Evolutionary conservation across 1,284 basidiomycete species (phyloP), one percentile per base, ranked within the genome.

Genomic region (Sanghuangporus sanghuang): DNA sequence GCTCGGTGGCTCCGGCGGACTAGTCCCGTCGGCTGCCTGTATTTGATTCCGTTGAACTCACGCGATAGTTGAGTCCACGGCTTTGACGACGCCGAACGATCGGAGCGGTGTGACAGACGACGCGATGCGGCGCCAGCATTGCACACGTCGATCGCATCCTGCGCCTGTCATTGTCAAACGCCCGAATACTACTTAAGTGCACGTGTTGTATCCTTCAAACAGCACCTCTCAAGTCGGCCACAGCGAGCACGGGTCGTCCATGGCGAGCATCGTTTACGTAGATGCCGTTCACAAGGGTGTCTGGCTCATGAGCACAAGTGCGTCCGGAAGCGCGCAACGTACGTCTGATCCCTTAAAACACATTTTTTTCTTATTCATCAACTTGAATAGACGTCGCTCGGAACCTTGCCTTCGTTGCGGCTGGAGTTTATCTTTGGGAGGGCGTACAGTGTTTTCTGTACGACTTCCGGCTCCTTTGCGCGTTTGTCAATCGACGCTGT

Each of bases 401-500:
- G 11, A 57, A 62, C 40, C 21, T 62, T 23, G 61, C 61, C 2
- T 55, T 57, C 23, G 48, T 54, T 21, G 61, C 61, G 7, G 42
- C 54, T n/a, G 61, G 61, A 12, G 16, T 57, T 54, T 62, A 62
- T 23, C 40, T 44, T 18, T 62, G 61, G 61, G 61, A 62, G 55
- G 54, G 21, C 21, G 61, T 44, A 14, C 61, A 62, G 36, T 62
- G 35, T 23, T 16, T 50, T 18, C 11, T 50, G 21, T 62, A 49
- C 23, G 61, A 62, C 32, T 14, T 38, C 36, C 53, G 44, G 8
- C 14, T 62, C 2, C 32, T 57, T 8, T 57, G 27, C 12, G 5
- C 55, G 14, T 35, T 62, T 35, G 14, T n/a, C 7, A 11, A 4
- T 38, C 53, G 53, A 7, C n/a, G 35, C 23, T 54, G 27, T 4